Evolutionary conservation across 306 rosid species (phyloP), one percentile per base, ranked within the genome.

Genomic region (Fagus sylvatica): DNA sequence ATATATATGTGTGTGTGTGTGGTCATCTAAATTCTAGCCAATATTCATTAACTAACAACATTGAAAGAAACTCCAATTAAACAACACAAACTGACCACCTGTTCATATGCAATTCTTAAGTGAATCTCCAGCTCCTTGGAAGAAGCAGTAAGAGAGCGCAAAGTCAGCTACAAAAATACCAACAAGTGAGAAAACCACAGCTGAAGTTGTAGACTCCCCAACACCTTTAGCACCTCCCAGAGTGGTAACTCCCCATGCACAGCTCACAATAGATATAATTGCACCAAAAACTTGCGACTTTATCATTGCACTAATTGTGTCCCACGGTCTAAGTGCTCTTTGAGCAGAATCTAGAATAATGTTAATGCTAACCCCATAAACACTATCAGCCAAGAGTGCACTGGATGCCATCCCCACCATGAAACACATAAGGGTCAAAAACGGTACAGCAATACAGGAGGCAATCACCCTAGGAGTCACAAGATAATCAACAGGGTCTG

Each of bases 211-310:
- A 30, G 98, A 91, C 82, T 95, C 98, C 6, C 98, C 98, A 5
- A 95, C 98, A 56, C 97, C 98, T 84, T 95, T 92, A 72, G 98
- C 98, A 39, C 98, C 98, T 68, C 98, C 98, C 60, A 84, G 46
- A 68, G 98, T 92, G 43, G 98, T 95, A 61, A 95, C 86, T 70
- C 98, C 98, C 98, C 98, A 92, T 1, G 90, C 98, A 76, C 98
- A 95, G 71, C 98, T 95, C 69, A 92, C 97, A 77, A 92, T 74
- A 6, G 98, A 95, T 80, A 95, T 95, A 59, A 95, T 93, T 1
- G 91, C 92, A 39, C 97, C 98, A 69, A 95, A 94, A 79, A 87
- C 95, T 85, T 89, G 96, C 3, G 98, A 92, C 84, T 95, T 95
- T 78, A 92, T 89, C 97, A 95, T 90, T 53, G 97, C 91, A 57